Conservation (phyloP, 768 basidiomycete genomes). For the Lactifluus echinatus region DNA sequence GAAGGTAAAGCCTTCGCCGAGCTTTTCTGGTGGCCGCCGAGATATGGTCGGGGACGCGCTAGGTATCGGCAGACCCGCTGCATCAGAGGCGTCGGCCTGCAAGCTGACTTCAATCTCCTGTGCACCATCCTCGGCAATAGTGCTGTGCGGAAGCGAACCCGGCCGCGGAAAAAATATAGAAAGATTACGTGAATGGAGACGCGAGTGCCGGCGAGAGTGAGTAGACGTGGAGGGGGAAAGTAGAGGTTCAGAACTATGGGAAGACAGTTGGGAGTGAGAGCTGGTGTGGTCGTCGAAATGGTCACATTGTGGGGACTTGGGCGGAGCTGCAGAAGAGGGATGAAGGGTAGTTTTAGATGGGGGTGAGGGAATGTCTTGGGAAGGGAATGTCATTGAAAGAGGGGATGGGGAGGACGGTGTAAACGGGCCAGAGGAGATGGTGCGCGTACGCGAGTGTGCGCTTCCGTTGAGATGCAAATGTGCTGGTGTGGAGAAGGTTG, state of each 20-base stretch:
- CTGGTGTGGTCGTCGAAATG: not conserved
- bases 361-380: conserved; percentile 23
- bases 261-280: conserved; percentile 15
- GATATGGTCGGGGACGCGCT: conserved; percentile 36
- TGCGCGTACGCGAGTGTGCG: conserved; percentile 37
- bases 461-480: conserved; percentile 16
- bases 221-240: conserved; percentile 24
- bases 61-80: conserved; percentile 25
- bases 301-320: conserved; percentile 4
- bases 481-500: conserved; percentile 25
- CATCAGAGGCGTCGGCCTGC: not conserved
- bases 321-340: conserved; percentile 2
- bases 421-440: conserved; percentile 41
- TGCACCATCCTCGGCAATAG: conserved; percentile 60
- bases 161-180: conserved; percentile 88
- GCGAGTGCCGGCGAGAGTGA: conserved; percentile 43
- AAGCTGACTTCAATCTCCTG: conserved; percentile 44
- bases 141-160: conserved; percentile 46
- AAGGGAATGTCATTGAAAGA: conserved; percentile 34
- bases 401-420: conserved; percentile 44
- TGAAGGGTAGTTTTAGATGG: not conserved
- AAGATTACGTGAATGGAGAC: conserved; percentile 85
- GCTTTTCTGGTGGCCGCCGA: conserved; percentile 30
- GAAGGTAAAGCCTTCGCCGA: conserved; percentile 55
- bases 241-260: conserved; percentile 6